These are phyloP conservation scores for Fraxinus excelsior DNA, from an alignment of 257 asterid species.

Conservation along the genomic window DNA sequence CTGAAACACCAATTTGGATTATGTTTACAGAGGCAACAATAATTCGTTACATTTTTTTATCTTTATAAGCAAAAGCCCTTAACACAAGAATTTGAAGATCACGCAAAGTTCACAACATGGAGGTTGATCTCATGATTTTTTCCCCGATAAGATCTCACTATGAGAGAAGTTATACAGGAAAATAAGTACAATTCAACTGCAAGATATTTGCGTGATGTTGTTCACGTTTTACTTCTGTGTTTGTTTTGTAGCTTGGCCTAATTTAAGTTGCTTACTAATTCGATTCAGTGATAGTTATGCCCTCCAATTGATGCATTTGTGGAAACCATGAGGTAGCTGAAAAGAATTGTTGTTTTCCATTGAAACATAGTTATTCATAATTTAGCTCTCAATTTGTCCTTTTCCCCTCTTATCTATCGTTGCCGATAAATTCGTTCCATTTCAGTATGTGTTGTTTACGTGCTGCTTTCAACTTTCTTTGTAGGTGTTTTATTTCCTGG, in stretches of 20 bases:
- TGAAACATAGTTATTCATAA: not conserved
- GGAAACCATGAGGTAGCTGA: conserved; percentile 19
- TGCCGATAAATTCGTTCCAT: conserved; percentile 11
- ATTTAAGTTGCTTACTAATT: conserved; percentile 9
- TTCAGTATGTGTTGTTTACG: conserved; percentile 8
- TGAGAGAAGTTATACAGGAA: conserved; percentile 18
- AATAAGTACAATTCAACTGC: not conserved
- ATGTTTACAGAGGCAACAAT: not conserved
- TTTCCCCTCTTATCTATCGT: conserved; percentile 21
- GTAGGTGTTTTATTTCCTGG: conserved; percentile 96
- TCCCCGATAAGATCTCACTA: conserved; percentile 14
- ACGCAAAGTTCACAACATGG: not conserved
- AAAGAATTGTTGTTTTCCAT: conserved; percentile 7
- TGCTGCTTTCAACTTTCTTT: conserved; percentile 30
- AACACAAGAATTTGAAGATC: not conserved
- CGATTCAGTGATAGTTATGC: conserved; percentile 2
- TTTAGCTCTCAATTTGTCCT: not conserved
- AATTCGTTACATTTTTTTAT: not conserved
- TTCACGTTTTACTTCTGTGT: not conserved
- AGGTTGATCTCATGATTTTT: conserved; percentile 16
- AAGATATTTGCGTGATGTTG: not conserved
- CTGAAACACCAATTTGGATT: conserved; percentile 7
- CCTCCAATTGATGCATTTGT: conserved; percentile 15
- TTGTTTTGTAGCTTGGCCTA: conserved; percentile 8
- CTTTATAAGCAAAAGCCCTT: not conserved